A percentile compares a stretch with the other conserved stretches of the same genome.
These are phyloP conservation scores for Fusarium paranaense DNA, from an alignment of 2,329 filamentous ascomycete genomes.

Conservation along the genomic window DNA sequence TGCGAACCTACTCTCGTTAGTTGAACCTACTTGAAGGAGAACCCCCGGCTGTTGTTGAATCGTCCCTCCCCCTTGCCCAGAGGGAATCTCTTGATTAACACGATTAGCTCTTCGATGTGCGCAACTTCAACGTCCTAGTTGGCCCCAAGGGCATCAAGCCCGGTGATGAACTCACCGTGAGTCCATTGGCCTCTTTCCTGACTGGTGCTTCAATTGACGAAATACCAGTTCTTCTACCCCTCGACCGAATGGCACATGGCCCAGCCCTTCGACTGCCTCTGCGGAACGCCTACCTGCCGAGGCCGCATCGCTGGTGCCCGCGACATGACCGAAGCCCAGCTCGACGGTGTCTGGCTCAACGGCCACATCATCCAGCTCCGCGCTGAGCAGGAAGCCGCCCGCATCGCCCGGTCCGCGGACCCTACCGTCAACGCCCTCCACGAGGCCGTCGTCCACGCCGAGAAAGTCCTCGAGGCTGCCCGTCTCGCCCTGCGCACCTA, in stretches of 20 bases:
- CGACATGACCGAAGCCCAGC: conserved; percentile 65
- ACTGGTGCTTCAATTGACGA: conserved; percentile 1
- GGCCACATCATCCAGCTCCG: conserved; percentile 69
- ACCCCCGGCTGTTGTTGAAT: conserved; percentile 14
- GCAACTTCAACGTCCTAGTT: conserved; percentile 67
- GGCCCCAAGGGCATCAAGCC: conserved; percentile 65
- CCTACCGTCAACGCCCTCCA: conserved; percentile 56
- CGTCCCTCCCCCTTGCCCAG: neutral
- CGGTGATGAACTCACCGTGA: conserved; percentile 69
- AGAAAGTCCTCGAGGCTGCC: conserved; percentile 60
- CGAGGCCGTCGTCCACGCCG: conserved; percentile 58
- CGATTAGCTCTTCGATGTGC: conserved; percentile 69
- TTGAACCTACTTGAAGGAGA: conserved; percentile 42
- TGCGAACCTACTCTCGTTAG: conserved; percentile 74
- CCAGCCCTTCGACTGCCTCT: conserved; percentile 76
- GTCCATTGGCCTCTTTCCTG: neutral
- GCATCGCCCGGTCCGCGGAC: conserved; percentile 45
- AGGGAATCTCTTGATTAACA: conserved; percentile 14
- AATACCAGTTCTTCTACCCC: conserved; percentile 75
- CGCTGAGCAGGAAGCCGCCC: conserved; percentile 51
- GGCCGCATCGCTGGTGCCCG: conserved; percentile 73
- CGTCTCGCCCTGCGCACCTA: conserved; percentile 57
- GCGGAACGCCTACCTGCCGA: conserved; percentile 66
- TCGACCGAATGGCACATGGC: conserved; percentile 82
- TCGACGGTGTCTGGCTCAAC: conserved; percentile 72